Base-by-base conservation (phyloP, 108 stramenopile genomes). In the Pseudonitzschia pungens region DNA sequence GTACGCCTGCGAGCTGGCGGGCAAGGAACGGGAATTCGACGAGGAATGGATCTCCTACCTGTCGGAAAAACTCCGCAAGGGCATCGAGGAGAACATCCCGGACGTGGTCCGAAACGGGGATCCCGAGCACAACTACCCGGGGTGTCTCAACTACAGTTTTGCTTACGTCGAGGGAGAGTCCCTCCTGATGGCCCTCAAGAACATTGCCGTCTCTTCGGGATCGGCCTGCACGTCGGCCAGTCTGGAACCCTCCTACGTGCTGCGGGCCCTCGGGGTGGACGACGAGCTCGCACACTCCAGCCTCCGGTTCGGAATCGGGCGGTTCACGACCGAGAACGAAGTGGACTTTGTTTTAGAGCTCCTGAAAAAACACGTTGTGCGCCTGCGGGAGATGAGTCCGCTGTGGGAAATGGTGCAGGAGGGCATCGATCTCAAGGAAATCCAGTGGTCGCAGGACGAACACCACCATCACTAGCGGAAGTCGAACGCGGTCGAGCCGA, bases 331-430 rank as follows among this genome's bases (percentile, higher is more conserved):
- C 11, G 98, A 97, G 71, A 91, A 87, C 44, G 99, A 99, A 79
- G 88, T 99, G 16, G 97, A 99, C 59, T 94, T 97, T 79, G 93
- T 97, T 21, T 70, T 99, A 51, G 95, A 98, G 14, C 83, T 98
- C 42, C 81, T 97, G 72, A 84, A 89, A 69, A 76, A 84, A 74
- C 98, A 99, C 76, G 99, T 99, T 9, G 77, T 58, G 12, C 87
- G 99, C 33, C 79, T 99, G 65, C 92, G 98, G 27, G 98, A 98
- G 68, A 99, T 99, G 99, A 89, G 87, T 52, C 99, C 99, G 1
- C 85, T 99, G 56, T 99, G 98, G 97, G 99, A 99, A 80, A 96
- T 99, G 97, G 98, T 98, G 20, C 97, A 98, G 77, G 99, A 99
- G 81, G 99, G 99, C 32, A 94, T 99, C 68, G 99, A 99, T 74